Percentiles rank a stretch among this genome's conserved stretches.
phyloP scores from a whole-genome alignment of 177 flowering plant species.

The Tripterygium wilfordii region DNA sequence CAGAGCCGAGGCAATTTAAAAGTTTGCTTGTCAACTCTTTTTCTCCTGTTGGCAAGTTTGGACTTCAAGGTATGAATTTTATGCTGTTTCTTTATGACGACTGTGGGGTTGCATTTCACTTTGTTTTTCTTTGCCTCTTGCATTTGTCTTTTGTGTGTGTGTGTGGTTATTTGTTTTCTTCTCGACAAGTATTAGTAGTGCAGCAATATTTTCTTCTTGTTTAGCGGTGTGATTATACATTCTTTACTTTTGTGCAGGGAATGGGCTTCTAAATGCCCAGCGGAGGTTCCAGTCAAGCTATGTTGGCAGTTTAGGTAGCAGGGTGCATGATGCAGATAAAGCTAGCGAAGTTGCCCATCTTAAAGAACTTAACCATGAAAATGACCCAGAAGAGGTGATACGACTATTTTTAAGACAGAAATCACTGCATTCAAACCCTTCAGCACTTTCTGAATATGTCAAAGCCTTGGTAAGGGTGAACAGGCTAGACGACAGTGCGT shows the following conservation, averaged over 20 bases:
- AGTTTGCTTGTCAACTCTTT: conserved; percentile 15
- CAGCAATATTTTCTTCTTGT: too few relatives aligned
- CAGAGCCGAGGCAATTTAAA: conserved; percentile 23
- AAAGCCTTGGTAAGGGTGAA: conserved; percentile 85
- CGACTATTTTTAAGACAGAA: conserved; percentile 78
- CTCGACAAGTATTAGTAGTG: too few relatives aligned
- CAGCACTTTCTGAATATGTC: conserved; percentile 88
- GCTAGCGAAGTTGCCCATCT: conserved; percentile 51
- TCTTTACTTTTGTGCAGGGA: conserved; percentile 47
- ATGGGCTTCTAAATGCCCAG: conserved; percentile 21
- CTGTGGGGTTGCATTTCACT: too few relatives aligned
- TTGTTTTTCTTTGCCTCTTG: too few relatives aligned
- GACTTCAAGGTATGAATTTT: conserved; percentile 35
- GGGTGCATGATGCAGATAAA: conserved; percentile 63
- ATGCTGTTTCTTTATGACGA: too few relatives aligned
- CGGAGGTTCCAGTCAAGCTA: conserved; percentile 67
- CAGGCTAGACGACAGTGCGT: conserved; percentile 71
- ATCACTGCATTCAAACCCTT: conserved; percentile 64
- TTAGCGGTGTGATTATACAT: too few relatives aligned
- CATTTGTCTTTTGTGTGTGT: too few relatives aligned
- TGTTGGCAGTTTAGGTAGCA: conserved; percentile 63
- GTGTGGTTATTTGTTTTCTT: background rate
- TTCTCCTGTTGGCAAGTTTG: conserved; percentile 14
- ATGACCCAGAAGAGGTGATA: conserved; percentile 84
- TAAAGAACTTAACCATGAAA: conserved; percentile 59